phyloP scores from a whole-genome alignment of 1,284 basidiomycete genomes.

The Afroboletus lepidellus region DNA sequence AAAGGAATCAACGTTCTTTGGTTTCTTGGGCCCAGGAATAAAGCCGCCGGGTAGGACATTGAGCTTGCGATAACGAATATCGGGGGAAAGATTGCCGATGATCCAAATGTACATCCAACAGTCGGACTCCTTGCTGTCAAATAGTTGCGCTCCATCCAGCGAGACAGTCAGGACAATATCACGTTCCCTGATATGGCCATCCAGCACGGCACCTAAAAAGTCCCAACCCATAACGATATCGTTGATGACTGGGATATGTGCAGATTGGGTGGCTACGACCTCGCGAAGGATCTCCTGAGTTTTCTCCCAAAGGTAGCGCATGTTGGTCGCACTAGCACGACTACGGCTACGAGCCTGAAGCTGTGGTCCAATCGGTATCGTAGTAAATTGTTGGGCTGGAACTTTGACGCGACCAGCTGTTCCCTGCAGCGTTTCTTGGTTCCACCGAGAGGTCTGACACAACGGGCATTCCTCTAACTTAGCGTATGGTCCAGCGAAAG shows the following conservation, averaged over 20 bases:
- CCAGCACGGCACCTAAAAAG: neutral
- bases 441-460: neutral
- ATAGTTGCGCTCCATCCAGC: neutral
- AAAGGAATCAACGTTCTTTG: constrained; percentile 8
- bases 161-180: constrained; percentile 1
- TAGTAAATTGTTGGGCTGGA: constrained; percentile 1
- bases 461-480: neutral
- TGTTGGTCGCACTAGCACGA: neutral
- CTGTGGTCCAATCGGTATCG: constrained; percentile 5
- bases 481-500: neutral
- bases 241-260: neutral
- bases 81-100: neutral
- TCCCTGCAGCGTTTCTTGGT: neutral
- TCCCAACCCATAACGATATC: constrained; percentile 10
- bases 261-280: neutral
- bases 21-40: constrained; percentile 1
- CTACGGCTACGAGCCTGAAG: neutral
- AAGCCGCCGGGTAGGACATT: neutral
- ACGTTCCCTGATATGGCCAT: neutral
- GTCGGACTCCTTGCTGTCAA: neutral
- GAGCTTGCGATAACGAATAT: neutral
- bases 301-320: neutral
- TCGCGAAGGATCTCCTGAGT: neutral
- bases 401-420: neutral
- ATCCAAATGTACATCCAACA: constrained; percentile 7